Conservation (phyloP, 345 rosid genomes). For the Arabis alpina region DNA sequence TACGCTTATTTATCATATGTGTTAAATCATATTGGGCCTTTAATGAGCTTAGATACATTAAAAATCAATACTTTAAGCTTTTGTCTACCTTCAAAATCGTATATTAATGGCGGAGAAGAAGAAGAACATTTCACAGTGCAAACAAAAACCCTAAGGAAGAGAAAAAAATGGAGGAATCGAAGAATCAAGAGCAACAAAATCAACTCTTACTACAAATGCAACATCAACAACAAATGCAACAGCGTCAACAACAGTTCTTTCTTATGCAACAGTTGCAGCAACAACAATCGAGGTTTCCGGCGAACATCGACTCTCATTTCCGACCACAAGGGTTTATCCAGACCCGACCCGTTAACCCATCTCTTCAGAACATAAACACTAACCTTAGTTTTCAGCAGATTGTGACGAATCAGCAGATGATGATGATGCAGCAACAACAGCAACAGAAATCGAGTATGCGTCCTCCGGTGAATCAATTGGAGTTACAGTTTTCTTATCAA, state of each 20-base stretch:
- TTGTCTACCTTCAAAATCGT: not conserved
- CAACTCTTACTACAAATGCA: slow-evolving; percentile 43
- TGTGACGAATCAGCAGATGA: slow-evolving; percentile 39
- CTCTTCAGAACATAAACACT: slow-evolving; percentile 49
- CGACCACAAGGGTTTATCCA: slow-evolving; percentile 58
- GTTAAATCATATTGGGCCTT: slow-evolving; percentile 2
- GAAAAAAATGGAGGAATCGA: slow-evolving; percentile 68
- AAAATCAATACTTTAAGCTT: not conserved
- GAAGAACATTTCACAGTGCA: slow-evolving; percentile 17
- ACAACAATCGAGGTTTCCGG: slow-evolving; percentile 78
- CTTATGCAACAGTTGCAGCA: slow-evolving; percentile 53
- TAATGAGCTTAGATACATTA: not conserved
- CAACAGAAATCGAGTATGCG: slow-evolving; percentile 56
- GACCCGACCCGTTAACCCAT: slow-evolving; percentile 52
- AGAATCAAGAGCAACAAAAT: slow-evolving; percentile 34
- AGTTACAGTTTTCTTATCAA: slow-evolving; percentile 91
- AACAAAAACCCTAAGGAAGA: slow-evolving; percentile 34
- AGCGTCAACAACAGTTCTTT: slow-evolving; percentile 73
- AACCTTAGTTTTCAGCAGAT: slow-evolving; percentile 48
- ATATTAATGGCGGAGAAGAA: slow-evolving; percentile 20
- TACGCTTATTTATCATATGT: slow-evolving; percentile 2
- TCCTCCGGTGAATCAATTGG: slow-evolving; percentile 74
- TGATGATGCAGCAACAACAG: slow-evolving; percentile 40
- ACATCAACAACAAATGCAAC: slow-evolving; percentile 57
- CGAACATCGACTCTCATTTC: slow-evolving; percentile 70